Evolutionary conservation across 257 asterid genomes (phyloP).

Genomic region (Thymus mandschuricus): DNA sequence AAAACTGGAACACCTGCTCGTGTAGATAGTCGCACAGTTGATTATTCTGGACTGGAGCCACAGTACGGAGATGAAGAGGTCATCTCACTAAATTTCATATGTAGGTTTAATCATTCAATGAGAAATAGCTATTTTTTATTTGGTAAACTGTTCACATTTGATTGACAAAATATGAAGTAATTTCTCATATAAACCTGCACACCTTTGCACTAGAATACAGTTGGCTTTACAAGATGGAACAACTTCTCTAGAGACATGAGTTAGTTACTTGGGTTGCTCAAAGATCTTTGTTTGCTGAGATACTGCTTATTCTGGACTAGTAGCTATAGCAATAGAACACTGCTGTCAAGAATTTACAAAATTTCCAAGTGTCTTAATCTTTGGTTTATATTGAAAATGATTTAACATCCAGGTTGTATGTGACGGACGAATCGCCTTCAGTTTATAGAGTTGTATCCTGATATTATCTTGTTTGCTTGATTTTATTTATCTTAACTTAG

Average conservation of each 20-base stretch:
- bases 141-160: conserved; percentile 25
- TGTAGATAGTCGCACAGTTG: conserved; percentile 85
- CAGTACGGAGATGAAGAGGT: conserved; percentile 99
- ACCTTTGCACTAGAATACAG: conserved; percentile 12
- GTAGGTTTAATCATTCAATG: conserved; percentile 45
- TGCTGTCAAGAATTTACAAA: conserved; percentile 21
- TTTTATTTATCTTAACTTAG: neutral
- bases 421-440: conserved; percentile 15
- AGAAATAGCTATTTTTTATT: conserved; percentile 25
- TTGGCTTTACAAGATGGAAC: conserved; percentile 16
- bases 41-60: conserved; percentile 85
- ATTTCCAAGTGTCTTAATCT: neutral
- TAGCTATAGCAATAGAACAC: conserved; percentile 4
- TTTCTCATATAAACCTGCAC: conserved; percentile 7
- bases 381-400: conserved; percentile 16
- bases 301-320: conserved; percentile 19
- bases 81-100: conserved; percentile 49
- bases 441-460: conserved; percentile 9
- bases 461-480: conserved; percentile 20
- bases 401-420: conserved; percentile 10
- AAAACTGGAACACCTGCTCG: conserved; percentile 99
- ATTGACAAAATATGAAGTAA: conserved; percentile 1
- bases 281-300: conserved; percentile 19
- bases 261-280: conserved; percentile 16
- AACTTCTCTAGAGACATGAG: conserved; percentile 2